phyloP scores from a whole-genome alignment of 2,329 filamentous ascomycete genomes.

The Fusarium annulatum region DNA sequence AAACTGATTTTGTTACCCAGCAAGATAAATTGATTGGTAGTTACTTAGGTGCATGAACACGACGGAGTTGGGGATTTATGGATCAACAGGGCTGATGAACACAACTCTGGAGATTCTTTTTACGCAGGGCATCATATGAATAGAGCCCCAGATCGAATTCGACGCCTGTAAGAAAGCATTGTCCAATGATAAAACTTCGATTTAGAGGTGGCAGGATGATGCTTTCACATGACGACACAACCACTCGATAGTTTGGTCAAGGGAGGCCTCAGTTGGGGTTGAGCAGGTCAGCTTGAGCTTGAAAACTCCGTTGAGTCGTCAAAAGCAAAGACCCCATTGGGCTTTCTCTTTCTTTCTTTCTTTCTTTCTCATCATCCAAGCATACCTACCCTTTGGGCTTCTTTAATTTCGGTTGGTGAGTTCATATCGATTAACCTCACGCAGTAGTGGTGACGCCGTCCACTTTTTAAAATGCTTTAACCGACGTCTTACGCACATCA shows the following conservation, averaged over 20 bases:
- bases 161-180: slow-evolving; percentile 4
- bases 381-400: neutral
- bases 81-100: neutral
- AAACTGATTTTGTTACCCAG: neutral
- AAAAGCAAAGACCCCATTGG: neutral
- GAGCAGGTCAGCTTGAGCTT: neutral
- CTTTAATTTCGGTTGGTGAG: slow-evolving; percentile 16
- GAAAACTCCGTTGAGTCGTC: neutral
- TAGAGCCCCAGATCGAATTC: neutral
- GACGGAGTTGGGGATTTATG: neutral
- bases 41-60: neutral
- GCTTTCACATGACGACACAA: slow-evolving; percentile 36
- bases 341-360: neutral
- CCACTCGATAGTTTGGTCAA: slow-evolving; percentile 17
- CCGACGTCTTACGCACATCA: slow-evolving; percentile 29
- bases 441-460: slow-evolving; percentile 26
- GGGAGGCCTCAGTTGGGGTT: neutral
- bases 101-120: neutral
- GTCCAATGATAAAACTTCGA: slow-evolving; percentile 22
- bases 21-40: neutral
- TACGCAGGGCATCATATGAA: neutral
- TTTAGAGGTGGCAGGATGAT: slow-evolving; percentile 8
- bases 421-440: slow-evolving; percentile 29
- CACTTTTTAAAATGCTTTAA: slow-evolving; percentile 32
- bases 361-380: neutral